These are phyloP conservation scores for Lithospermum erythrorhizon DNA, from an alignment of 257 asterid genomes.

Conservation along the genomic window DNA sequence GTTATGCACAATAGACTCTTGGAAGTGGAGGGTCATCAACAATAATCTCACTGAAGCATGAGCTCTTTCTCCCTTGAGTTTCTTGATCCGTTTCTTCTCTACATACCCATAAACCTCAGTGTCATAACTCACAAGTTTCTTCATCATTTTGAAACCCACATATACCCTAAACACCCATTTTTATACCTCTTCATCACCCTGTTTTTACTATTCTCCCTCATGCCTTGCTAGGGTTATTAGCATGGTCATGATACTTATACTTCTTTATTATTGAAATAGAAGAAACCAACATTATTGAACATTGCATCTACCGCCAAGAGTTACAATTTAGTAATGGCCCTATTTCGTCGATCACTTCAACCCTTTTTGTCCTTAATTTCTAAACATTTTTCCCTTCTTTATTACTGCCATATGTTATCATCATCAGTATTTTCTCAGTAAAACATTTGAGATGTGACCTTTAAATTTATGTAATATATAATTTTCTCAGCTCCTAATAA, in stretches of 20 bases:
- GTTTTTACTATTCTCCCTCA: slow-evolving; percentile 59
- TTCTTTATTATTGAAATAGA: background rate
- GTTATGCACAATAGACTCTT: background rate
- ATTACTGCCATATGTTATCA: too few species aligned
- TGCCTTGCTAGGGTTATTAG: slow-evolving; percentile 9
- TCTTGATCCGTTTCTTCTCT: slow-evolving; percentile 60
- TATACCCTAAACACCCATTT: slow-evolving; percentile 44
- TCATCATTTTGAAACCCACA: slow-evolving; percentile 68
- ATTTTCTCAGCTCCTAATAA: too few species aligned
- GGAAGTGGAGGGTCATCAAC: slow-evolving; percentile 28
- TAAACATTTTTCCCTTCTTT: too few species aligned
- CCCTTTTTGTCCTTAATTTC: too few species aligned
- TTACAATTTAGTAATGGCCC: slow-evolving; percentile 1
- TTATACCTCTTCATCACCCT: slow-evolving; percentile 46
- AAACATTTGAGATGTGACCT: too few species aligned
- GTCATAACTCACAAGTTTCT: slow-evolving; percentile 52
- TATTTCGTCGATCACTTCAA: background rate
- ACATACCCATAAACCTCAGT: slow-evolving; percentile 32
- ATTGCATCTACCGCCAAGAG: slow-evolving; percentile 25
- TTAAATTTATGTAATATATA: too few species aligned
- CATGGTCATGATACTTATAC: slow-evolving; percentile 23
- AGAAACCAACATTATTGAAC: slow-evolving; percentile 25
- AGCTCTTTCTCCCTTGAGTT: slow-evolving; percentile 68
- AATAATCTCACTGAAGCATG: slow-evolving; percentile 38
- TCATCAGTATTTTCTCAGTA: too few species aligned